Evolutionary conservation across 1,284 basidiomycete genomes (phyloP).

Genomic region (Apiotrichum veenhuisii): DNA sequence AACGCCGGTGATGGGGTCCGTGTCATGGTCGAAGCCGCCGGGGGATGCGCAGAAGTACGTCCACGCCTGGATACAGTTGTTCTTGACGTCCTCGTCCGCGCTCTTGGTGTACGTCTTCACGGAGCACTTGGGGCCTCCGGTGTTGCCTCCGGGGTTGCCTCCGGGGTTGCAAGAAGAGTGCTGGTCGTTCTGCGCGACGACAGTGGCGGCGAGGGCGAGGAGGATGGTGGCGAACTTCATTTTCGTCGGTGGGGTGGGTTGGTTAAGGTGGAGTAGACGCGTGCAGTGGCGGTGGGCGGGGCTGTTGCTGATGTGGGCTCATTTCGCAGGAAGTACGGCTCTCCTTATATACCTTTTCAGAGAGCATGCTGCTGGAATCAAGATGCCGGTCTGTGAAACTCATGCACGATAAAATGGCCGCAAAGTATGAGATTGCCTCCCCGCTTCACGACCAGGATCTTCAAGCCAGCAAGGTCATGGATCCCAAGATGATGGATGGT

Average conservation of each 20-base stretch:
- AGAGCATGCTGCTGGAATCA: too few species aligned
- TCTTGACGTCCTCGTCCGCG: neutral
- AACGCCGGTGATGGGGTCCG: neutral
- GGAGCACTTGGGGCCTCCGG: neutral
- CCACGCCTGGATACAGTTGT: neutral
- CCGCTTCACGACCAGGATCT: too few species aligned
- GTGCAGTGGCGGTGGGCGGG: neutral
- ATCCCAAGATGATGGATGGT: too few species aligned
- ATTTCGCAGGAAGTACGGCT: too few species aligned
- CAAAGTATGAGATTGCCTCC: too few species aligned
- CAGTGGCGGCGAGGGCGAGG: neutral
- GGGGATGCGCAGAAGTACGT: neutral
- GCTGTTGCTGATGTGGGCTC: too few species aligned
- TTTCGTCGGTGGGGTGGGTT: neutral
- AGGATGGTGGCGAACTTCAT: conserved; percentile 1
- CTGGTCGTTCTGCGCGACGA: neutral
- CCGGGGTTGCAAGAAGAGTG: neutral
- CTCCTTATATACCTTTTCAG: too few species aligned
- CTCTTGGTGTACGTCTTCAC: neutral
- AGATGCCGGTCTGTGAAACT: too few species aligned
- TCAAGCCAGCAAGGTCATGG: too few species aligned
- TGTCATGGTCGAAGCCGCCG: neutral
- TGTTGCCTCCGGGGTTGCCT: too few species aligned
- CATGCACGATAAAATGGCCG: too few species aligned
- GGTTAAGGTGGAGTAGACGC: neutral